Percentiles rank a stretch among this genome's conserved stretches.
These are phyloP conservation scores for Colletotrichum plurivorum DNA, from an alignment of 2,329 filamentous ascomycete genomes.

Conservation along the genomic window DNA sequence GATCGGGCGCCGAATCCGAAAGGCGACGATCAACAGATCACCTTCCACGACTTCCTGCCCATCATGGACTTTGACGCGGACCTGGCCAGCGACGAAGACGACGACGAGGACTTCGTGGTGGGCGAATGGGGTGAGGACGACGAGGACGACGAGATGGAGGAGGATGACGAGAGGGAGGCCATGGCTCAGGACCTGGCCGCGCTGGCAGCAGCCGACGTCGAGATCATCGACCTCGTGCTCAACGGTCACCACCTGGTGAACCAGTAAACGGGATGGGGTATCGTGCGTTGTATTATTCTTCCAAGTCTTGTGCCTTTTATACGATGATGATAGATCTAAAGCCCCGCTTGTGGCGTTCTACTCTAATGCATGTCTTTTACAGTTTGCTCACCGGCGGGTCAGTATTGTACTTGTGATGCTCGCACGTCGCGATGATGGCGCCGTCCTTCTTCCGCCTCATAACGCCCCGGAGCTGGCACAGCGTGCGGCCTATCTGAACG, in stretches of 20 bases:
- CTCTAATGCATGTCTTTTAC: not conserved
- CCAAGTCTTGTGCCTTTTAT: constrained; percentile 7
- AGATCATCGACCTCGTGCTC: constrained; percentile 35
- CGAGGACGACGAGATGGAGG: constrained; percentile 47
- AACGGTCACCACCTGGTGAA: constrained; percentile 28
- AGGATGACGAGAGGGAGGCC: constrained; percentile 45
- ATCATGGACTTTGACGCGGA: constrained; percentile 44
- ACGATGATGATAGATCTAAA: not conserved
- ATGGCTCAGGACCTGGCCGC: constrained; percentile 44
- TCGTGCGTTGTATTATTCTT: not conserved
- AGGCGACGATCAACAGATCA: constrained; percentile 39
- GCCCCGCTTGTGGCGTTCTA: not conserved
- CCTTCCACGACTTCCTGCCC: constrained; percentile 40
- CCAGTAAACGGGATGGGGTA: not conserved
- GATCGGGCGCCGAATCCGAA: constrained; percentile 49
- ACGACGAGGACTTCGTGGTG: constrained; percentile 43
- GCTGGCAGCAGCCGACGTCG: constrained; percentile 29
- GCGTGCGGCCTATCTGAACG: constrained; percentile 68
- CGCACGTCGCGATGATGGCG: constrained; percentile 68
- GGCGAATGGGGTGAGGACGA: constrained; percentile 46
- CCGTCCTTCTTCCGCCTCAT: constrained; percentile 69
- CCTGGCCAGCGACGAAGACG: constrained; percentile 42
- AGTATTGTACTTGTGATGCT: constrained; percentile 76
- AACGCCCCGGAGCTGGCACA: constrained; percentile 67
- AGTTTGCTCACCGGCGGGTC: constrained; percentile 58